Base-by-base conservation (phyloP, 1,284 basidiomycete genomes). In the Tilletia caries region DNA sequence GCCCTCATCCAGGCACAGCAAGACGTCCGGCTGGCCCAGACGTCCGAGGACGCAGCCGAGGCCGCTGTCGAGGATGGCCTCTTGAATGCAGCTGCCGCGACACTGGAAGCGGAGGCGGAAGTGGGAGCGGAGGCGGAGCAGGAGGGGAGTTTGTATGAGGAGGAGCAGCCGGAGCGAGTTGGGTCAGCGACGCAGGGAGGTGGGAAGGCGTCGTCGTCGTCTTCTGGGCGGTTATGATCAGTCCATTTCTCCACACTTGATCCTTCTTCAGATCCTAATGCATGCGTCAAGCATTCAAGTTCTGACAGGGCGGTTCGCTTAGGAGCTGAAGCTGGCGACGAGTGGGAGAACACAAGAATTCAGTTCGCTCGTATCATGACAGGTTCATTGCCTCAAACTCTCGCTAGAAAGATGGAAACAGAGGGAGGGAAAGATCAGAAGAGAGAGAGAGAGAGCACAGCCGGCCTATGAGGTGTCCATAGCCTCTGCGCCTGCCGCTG, bases 1-100 rank as follows among this genome's bases (percentile, higher is more conserved):
- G 93, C 92, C 6, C 91, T 94, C 33, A 83, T 86, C 60, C 83
- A 87, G n/a, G 86, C 85, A 85, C 91, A 85, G 87, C 89, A 74
- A 87, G 73, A 72, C 43, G 75, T 76, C 23, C 67, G 76, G 70
- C 18, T 33, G 60, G 20, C 60, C 1, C 13, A 5, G 5, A 41
- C 37, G 5, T 44, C 37, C 62, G 62, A 64, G 33, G 62, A 29
- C 25, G 52, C 15, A 15, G 27, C 33, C 2, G 10, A 25, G 12
- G 12, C 23, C 15, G 32, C 13, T 29, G 18, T 8, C 13, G 58
- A 62, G 25, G 27, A 62, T 12, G 58, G 32, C 2, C 33, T 62
- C 15, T 29, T 62, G 15, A 20, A 62, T 37, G 58, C 58, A 13
- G 58, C 58, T 23, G 58, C 58, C 10, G 33, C 37, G 13, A 13